phyloP scores from a whole-genome alignment of 2,329 filamentous ascomycete species.

The Pyrenophora tritici-repentis region DNA sequence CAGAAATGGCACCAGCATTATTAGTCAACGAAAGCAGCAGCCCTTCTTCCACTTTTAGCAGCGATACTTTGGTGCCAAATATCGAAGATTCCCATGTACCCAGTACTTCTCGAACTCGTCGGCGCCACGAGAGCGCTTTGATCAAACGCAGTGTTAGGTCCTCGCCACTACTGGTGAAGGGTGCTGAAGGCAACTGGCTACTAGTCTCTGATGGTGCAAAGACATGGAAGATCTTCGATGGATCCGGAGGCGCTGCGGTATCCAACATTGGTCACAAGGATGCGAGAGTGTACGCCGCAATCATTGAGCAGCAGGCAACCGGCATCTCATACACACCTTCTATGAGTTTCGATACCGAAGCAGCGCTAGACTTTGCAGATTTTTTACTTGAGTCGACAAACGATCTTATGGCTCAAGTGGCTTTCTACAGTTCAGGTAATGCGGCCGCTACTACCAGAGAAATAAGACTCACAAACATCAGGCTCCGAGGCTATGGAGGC shows the following conservation, averaged over 20 bases:
- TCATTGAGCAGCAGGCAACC: slow-evolving; percentile 61
- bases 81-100: not conserved
- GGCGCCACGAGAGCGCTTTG: slow-evolving; percentile 30
- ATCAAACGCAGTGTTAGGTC: slow-evolving; percentile 59
- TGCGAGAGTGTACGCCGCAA: slow-evolving; percentile 62
- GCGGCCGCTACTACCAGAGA: not conserved
- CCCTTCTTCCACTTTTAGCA: not conserved
- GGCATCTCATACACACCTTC: slow-evolving; percentile 40
- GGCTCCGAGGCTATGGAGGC: slow-evolving; percentile 70
- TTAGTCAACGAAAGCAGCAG: slow-evolving; percentile 8
- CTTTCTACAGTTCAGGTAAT: slow-evolving; percentile 63
- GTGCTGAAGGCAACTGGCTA: slow-evolving; percentile 58
- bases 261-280: slow-evolving; percentile 72
- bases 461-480: slow-evolving; percentile 5
- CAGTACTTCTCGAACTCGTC: not conserved
- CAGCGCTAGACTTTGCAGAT: slow-evolving; percentile 59
- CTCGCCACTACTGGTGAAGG: slow-evolving; percentile 54
- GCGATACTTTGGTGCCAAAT: not conserved
- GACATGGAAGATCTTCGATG: slow-evolving; percentile 66
- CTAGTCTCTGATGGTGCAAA: slow-evolving; percentile 52
- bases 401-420: slow-evolving; percentile 59
- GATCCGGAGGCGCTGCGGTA: slow-evolving; percentile 74
- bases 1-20: slow-evolving; percentile 11
- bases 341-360: slow-evolving; percentile 56
- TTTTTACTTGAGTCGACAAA: slow-evolving; percentile 58